Evolutionary conservation across 2,329 filamentous ascomycete genomes (phyloP), one percentile per base, ranked within the genome.

Genomic region (Metarhizium brunneum): DNA sequence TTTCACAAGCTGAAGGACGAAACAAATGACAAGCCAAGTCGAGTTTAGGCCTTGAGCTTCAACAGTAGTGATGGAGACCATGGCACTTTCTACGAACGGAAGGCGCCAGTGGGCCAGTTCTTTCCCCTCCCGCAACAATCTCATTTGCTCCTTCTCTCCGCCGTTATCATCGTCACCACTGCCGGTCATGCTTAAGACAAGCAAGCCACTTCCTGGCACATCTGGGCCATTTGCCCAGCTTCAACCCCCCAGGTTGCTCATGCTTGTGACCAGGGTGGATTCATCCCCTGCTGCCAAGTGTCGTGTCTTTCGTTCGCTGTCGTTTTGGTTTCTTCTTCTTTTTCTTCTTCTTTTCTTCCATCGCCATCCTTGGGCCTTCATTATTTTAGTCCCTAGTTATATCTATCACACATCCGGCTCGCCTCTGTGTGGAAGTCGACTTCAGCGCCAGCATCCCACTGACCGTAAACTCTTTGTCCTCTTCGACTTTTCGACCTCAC

Each of bases 81-180:
- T 53, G 20, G 13, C 25, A 14, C 36, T 11, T 48, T 47, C 32
- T 40, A 53, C 13, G 16, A 49, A 54, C 35, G 53, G 53, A 54
- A 54, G 47, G 53, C 53, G 53, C 53, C 49, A 29, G 53, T n/a
- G 40, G 8, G 49, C 16, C 42, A 32, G 53, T 30, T 40, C 8
- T 25, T 49, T 38, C 35, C 6, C 43, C 52, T 45, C 20, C 35
- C 49, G 30, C 52, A 32, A 43, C 48, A 36, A 30, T 32, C 29
- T 25, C 35, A 25, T 20, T 48, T 47, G 54, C 14, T 20, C 49
- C 43, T 50, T 52, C 50, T 18, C 48, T 25, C 40, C 49, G 4
- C 29, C 32, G 20, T 48, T 36, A 48, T 50, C 40, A 42, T 50
- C 55, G 47, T 51, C 55, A 50, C 50, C 30, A 35, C 50, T 36